Base-by-base conservation (phyloP, 139 green algal genomes). In the Marvania coccoides region DNA sequence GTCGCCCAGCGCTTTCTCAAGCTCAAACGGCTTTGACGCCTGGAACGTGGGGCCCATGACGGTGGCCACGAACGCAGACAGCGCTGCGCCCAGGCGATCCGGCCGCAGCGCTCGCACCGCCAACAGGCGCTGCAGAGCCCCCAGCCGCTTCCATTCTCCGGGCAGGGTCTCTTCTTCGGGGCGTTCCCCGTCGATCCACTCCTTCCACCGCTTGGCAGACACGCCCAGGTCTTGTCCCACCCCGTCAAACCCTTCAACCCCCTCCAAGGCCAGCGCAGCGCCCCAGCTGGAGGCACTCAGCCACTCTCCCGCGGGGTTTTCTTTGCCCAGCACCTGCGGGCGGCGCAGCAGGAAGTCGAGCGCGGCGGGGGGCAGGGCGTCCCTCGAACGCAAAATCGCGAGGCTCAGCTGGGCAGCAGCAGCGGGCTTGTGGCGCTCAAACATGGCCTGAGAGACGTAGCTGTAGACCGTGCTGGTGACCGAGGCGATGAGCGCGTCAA, bases 391-490 rank as follows among this genome's bases (percentile, higher is more conserved):
- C 23, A 95, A 67, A 53, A 96, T 87, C 12, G 78, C 74, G 77
- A 96, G 88, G 71, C 77, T 86, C 39, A 96, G 83, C 82, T 96
- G 86, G 6, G 86, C 91, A 4, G 89, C 90, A 23, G 93, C 81
- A 51, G 95, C 90, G 39, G 95, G 80, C 81, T 96, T 97, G 84
- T 97, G 88, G 5, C 85, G 79, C 82, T 96, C 91, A 80, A 97
- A 97, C 58, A 97, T 69, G 54, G 88, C 91, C 78, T 88, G 84
- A 14, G 47, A 63, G 6, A 63, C 30, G 12, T 57, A 63, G 15
- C 35, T 60, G 65, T 92, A 94, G 13, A 91, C 71, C 30, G 77
- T 79, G 59, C 76, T 83, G 39, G 74, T 86, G 12, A 84, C 89
- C 29, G 65, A 83, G 56, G 86, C 80, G 30, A 96, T 82, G 54